Percentiles rank a stretch among this genome's conserved stretches.
Conservation (phyloP, 495 filamentous ascomycete species). For the Tuber indicum region DNA sequence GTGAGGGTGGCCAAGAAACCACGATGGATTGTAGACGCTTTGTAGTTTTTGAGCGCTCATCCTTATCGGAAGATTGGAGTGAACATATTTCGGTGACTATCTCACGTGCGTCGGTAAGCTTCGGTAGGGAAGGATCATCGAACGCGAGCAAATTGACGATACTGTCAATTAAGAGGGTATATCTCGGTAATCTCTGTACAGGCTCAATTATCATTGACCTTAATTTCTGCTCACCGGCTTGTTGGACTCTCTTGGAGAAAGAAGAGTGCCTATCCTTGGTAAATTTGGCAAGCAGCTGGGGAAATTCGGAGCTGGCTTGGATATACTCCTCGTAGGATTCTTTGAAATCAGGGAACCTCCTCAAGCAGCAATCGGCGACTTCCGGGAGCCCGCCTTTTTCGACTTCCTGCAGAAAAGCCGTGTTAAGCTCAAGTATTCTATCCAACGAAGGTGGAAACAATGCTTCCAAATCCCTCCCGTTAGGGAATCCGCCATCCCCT, state of each 20-base stretch:
- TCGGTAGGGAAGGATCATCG: slow-evolving; percentile 71
- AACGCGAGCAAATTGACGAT: slow-evolving; percentile 77
- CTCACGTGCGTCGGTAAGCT: slow-evolving; percentile 76
- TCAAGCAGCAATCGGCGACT: slow-evolving; percentile 52
- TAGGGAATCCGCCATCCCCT: slow-evolving; percentile 64
- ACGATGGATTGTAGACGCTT: slow-evolving; percentile 68
- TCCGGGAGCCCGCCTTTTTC: slow-evolving; percentile 73
- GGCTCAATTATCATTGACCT: slow-evolving; percentile 94
- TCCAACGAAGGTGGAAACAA: slow-evolving; percentile 76
- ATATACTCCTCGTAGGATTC: slow-evolving; percentile 88
- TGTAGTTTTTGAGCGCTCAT: slow-evolving; percentile 65
- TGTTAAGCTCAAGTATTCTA: slow-evolving; percentile 70
- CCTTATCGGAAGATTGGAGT: slow-evolving; percentile 49
- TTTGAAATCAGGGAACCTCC: slow-evolving; percentile 77
- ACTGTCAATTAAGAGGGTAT: slow-evolving; percentile 91
- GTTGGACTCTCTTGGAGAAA: slow-evolving; percentile 68
- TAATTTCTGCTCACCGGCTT: slow-evolving; percentile 82
- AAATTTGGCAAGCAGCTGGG: slow-evolving; percentile 67
- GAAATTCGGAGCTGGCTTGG: slow-evolving; percentile 73
- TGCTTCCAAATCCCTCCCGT: slow-evolving; percentile 60
- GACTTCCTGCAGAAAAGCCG: slow-evolving; percentile 67
- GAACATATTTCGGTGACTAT: slow-evolving; percentile 93
- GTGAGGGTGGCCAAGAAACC: slow-evolving; percentile 68
- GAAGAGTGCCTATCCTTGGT: slow-evolving; percentile 66
- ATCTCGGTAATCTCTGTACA: slow-evolving; percentile 88